Evolutionary conservation across 2,329 filamentous ascomycete species (phyloP).

Genomic region (Microsporum audouinii): DNA sequence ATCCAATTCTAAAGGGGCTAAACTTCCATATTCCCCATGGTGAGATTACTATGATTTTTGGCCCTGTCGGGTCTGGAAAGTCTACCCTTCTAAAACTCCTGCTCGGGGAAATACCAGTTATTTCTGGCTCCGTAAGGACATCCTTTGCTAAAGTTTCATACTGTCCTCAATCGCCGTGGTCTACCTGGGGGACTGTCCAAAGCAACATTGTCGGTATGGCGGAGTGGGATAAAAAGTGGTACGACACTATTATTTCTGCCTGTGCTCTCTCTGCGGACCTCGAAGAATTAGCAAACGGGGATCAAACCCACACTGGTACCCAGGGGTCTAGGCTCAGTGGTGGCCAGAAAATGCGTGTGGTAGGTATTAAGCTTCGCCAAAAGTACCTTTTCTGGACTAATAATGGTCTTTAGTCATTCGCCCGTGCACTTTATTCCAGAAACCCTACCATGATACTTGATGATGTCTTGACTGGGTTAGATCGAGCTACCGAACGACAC

Average conservation of each 20-base stretch:
- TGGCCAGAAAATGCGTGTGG: constrained; percentile 52
- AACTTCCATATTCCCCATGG: constrained; percentile 1
- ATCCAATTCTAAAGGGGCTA: constrained; percentile 3
- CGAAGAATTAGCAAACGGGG: constrained; percentile 51
- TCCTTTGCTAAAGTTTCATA: background rate
- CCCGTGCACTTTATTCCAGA: constrained; percentile 1
- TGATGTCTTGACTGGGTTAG: background rate
- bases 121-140: background rate
- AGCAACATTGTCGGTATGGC: constrained; percentile 41
- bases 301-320: constrained; percentile 50
- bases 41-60: constrained; percentile 8
- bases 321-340: constrained; percentile 52
- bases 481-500: constrained; percentile 47
- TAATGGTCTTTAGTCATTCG: background rate
- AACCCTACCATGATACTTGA: background rate
- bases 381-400: constrained; percentile 42
- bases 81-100: constrained; percentile 5
- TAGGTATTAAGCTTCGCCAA: constrained; percentile 57
- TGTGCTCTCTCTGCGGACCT: constrained; percentile 53
- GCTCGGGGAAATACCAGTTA: background rate
- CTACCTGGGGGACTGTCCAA: constrained; percentile 2
- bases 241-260: constrained; percentile 54
- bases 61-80: constrained; percentile 13
- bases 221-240: constrained; percentile 47
- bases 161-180: constrained; percentile 3